Conservation (phyloP, 2,329 filamentous ascomycete species). For the Metarhizium robertsii region DNA sequence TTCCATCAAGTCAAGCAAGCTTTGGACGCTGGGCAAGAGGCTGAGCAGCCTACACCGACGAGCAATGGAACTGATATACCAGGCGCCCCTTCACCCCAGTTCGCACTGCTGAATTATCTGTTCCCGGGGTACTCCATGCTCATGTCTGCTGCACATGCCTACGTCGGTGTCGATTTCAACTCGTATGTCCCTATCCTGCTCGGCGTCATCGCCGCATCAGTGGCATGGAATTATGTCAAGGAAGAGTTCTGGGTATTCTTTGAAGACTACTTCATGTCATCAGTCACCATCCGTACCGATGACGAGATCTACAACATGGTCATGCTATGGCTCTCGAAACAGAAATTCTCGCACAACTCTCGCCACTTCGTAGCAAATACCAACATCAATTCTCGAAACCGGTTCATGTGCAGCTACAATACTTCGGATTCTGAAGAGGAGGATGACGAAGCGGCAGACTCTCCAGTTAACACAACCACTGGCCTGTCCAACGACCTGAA, state of each 20-base stretch:
- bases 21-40: background rate
- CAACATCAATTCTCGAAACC: constrained; percentile 43
- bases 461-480: constrained; percentile 14
- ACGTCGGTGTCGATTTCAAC: constrained; percentile 53
- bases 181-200: constrained; percentile 52
- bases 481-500: constrained; percentile 22
- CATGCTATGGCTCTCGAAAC: constrained; percentile 59
- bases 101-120: constrained; percentile 49
- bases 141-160: constrained; percentile 41
- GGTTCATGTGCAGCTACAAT: constrained; percentile 37
- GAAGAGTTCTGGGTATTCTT: constrained; percentile 37
- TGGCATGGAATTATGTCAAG: constrained; percentile 44
- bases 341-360: constrained; percentile 49
- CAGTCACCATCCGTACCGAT: constrained; percentile 56
- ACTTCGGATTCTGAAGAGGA: constrained; percentile 30
- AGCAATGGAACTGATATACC: constrained; percentile 3
- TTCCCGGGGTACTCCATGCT: constrained; percentile 57
- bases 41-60: constrained; percentile 9
- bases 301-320: constrained; percentile 67
- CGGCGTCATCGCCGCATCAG: constrained; percentile 35
- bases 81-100: constrained; percentile 22
- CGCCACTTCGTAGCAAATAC: constrained; percentile 58
- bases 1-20: background rate
- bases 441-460: constrained; percentile 34
- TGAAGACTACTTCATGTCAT: constrained; percentile 51